A percentile compares a stretch with the other conserved stretches of the same genome.
Evolutionary conservation across 148 eudicot species (phyloP).

Genomic region (Tetragonia tetragonoides): DNA sequence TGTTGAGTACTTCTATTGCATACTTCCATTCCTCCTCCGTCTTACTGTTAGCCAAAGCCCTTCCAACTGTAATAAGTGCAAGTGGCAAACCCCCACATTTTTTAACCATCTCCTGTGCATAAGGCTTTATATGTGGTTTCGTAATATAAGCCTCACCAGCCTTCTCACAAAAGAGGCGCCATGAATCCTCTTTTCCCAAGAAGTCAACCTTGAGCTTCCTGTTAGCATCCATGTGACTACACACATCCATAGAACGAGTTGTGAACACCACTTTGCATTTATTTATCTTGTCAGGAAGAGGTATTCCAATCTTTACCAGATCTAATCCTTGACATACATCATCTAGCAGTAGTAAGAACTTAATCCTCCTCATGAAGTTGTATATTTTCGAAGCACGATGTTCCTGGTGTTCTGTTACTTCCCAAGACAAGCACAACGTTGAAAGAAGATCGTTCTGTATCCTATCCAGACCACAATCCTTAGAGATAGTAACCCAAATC

Average conservation of each 20-base stretch:
- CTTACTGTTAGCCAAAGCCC: slow-evolving; percentile 47
- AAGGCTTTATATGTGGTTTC: slow-evolving; percentile 18
- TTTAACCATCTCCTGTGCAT: slow-evolving; percentile 29
- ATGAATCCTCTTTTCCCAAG: slow-evolving; percentile 35
- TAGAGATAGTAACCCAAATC: slow-evolving; percentile 43
- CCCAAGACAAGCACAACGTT: slow-evolving; percentile 33
- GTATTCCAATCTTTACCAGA: slow-evolving; percentile 43
- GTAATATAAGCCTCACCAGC: slow-evolving; percentile 18
- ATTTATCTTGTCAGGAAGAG: slow-evolving; percentile 35
- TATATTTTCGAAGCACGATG: slow-evolving; percentile 23
- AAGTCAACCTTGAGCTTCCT: slow-evolving; percentile 41
- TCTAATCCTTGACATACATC: slow-evolving; percentile 47
- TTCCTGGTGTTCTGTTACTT: slow-evolving; percentile 25
- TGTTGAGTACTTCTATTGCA: slow-evolving; percentile 33
- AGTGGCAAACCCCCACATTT: slow-evolving; percentile 51
- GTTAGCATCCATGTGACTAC: slow-evolving; percentile 48
- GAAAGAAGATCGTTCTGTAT: slow-evolving; percentile 34
- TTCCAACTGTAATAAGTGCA: slow-evolving; percentile 43
- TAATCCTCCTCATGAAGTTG: slow-evolving; percentile 35
- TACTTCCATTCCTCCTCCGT: slow-evolving; percentile 42
- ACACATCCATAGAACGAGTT: slow-evolving; percentile 40
- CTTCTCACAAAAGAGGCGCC: slow-evolving; percentile 40
- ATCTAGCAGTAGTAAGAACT: slow-evolving; percentile 45
- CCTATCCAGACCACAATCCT: slow-evolving; percentile 31
- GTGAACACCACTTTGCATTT: slow-evolving; percentile 43